Evolutionary conservation across 2,329 filamentous ascomycete genomes (phyloP).

Genomic region (Cladosporium sp.): DNA sequence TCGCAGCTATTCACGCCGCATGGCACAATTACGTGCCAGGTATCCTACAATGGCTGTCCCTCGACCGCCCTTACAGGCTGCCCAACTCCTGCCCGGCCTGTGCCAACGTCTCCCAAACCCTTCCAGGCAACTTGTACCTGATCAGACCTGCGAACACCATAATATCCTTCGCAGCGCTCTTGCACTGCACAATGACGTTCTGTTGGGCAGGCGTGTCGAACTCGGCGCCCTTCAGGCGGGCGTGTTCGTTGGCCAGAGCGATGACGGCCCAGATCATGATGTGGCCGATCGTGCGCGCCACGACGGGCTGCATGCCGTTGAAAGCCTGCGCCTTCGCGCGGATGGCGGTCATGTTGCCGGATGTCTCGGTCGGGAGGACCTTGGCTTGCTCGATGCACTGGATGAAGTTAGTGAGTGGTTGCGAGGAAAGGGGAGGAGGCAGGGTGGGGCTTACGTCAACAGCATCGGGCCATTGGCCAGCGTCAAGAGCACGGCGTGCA

Average conservation of each 20-base stretch:
- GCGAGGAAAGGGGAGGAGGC: background rate
- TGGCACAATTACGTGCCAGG: too few relatives aligned
- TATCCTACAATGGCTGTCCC: too few relatives aligned
- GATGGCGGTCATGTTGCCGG: conserved; percentile 70
- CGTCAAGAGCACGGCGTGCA: conserved; percentile 54
- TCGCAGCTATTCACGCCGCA: too few relatives aligned
- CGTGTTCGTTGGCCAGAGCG: conserved; percentile 73
- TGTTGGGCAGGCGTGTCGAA: conserved; percentile 55
- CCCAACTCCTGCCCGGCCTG: conserved; percentile 64
- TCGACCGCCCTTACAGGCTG: background rate
- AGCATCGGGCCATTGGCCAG: conserved; percentile 53
- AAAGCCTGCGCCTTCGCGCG: conserved; percentile 77
- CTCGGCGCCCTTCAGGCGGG: conserved; percentile 60
- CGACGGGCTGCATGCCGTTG: conserved; percentile 66
- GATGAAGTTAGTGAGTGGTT: conserved; percentile 40
- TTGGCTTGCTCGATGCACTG: conserved; percentile 61
- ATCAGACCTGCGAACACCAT: conserved; percentile 93
- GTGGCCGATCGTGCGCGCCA: conserved; percentile 84
- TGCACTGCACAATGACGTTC: conserved; percentile 61
- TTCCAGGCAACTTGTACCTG: conserved; percentile 79
- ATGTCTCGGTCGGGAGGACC: conserved; percentile 72
- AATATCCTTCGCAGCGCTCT: conserved; percentile 78
- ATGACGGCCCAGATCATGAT: conserved; percentile 90
- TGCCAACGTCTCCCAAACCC: conserved; percentile 82
- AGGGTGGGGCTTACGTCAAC: conserved; percentile 52